Evolutionary conservation across 768 basidiomycete species (phyloP).

Genomic region (Sarcodon aspratus): DNA sequence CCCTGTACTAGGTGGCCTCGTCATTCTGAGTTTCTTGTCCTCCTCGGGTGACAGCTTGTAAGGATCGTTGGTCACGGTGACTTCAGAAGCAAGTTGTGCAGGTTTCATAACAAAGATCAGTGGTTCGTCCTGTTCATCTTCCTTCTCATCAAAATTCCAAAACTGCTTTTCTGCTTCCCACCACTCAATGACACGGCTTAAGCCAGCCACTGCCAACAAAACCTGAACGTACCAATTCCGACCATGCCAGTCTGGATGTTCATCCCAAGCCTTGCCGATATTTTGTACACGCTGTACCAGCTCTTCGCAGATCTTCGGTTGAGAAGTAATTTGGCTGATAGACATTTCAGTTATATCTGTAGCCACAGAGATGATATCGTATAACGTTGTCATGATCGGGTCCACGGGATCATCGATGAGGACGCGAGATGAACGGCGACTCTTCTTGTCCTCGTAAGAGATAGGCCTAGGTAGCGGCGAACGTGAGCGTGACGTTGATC

Average conservation of each 20-base stretch:
- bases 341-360: constrained; percentile 92
- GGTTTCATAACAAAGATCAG: constrained; percentile 92
- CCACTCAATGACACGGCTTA: constrained; percentile 97
- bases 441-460: constrained; percentile 44
- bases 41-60: constrained; percentile 42
- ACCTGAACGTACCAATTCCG: constrained; percentile 98
- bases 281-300: constrained; percentile 85
- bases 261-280: constrained; percentile 94
- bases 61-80: constrained; percentile 22
- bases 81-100: constrained; percentile 13
- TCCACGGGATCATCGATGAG: constrained; percentile 79
- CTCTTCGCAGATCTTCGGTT: constrained; percentile 75
- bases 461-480: constrained; percentile 74
- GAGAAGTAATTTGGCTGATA: constrained; percentile 71
- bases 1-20: constrained; percentile 36
- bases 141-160: constrained; percentile 96
- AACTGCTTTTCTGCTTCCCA: constrained; percentile 99
- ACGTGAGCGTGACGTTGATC: constrained; percentile 89
- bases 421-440: constrained; percentile 73
- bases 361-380: constrained; percentile 86
- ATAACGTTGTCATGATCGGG: constrained; percentile 82
- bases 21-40: constrained; percentile 35
- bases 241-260: constrained; percentile 96
- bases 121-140: constrained; percentile 84
- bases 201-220: constrained; percentile 87